These are phyloP conservation scores for Pulicaria dysenterica DNA, from an alignment of 129 eudicot species.

Conservation along the genomic window DNA sequence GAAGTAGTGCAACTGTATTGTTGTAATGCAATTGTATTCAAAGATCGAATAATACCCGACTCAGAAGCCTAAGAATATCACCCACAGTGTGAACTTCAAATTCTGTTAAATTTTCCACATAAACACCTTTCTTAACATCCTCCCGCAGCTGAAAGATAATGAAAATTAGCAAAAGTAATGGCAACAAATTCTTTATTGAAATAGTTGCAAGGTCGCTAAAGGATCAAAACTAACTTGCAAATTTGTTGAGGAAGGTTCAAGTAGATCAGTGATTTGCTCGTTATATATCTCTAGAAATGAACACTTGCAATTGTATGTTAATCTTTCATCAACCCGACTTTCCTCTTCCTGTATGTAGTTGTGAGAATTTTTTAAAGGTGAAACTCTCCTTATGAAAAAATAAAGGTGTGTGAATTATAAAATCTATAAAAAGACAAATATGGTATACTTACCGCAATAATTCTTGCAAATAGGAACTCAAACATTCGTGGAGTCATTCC, in stretches of 20 bases:
- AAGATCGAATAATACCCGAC: constrained; percentile 54
- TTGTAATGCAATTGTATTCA: background rate
- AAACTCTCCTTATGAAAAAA: constrained; percentile 1
- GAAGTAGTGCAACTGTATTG: background rate
- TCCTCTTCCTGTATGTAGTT: constrained; percentile 73
- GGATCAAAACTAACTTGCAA: constrained; percentile 65
- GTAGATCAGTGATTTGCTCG: constrained; percentile 94
- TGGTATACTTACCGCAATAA: constrained; percentile 61
- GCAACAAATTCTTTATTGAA: background rate
- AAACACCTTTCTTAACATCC: constrained; percentile 85
- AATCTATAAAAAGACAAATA: background rate
- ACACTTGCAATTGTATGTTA: constrained; percentile 85
- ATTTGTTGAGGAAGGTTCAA: constrained; percentile 91
- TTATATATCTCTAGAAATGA: constrained; percentile 94
- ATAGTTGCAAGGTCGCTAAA: constrained; percentile 4
- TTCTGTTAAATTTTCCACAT: constrained; percentile 95
- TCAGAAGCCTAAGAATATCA: constrained; percentile 78
- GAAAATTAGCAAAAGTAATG: constrained; percentile 16
- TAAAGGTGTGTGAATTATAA: background rate
- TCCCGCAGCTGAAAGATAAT: constrained; percentile 65
- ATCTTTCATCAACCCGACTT: constrained; percentile 82
- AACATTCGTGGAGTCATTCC: constrained; percentile 99
- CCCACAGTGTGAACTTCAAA: constrained; percentile 89
- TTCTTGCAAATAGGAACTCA: constrained; percentile 92
- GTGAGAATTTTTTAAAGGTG: background rate